Evolutionary conservation across 2,329 filamentous ascomycete genomes (phyloP).

Genomic region (Claviceps sp.): DNA sequence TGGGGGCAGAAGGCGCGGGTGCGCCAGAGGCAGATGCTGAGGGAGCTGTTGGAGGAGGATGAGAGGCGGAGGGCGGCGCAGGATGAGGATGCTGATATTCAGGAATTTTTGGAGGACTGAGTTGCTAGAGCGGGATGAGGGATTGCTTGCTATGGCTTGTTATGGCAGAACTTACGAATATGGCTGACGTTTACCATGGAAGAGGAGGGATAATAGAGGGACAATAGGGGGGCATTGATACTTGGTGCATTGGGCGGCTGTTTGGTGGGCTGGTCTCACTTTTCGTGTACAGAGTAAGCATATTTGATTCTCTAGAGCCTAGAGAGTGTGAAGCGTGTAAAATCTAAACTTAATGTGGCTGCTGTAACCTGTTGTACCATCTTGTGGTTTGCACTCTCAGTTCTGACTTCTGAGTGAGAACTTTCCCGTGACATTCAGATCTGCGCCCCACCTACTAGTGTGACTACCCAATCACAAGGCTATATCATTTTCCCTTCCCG

Average conservation of each 20-base stretch:
- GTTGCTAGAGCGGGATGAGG: too few species aligned
- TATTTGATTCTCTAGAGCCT: neutral
- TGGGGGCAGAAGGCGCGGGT: constrained; percentile 61
- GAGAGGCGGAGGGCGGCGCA: constrained; percentile 45
- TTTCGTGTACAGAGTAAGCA: neutral
- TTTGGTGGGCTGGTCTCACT: neutral
- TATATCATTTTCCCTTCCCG: neutral
- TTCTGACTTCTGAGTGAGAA: too few species aligned
- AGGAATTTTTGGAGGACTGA: constrained; percentile 50
- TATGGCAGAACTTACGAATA: too few species aligned
- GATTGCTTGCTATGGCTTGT: neutral
- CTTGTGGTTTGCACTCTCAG: too few species aligned
- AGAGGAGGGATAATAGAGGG: neutral
- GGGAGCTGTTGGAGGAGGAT: constrained; percentile 52
- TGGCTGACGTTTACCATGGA: neutral
- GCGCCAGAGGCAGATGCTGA: constrained; percentile 54
- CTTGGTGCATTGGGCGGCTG: neutral
- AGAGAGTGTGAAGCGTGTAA: neutral
- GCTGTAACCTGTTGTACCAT: neutral
- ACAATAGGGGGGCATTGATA: neutral
- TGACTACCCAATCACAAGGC: neutral
- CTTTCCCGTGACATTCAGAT: too few species aligned
- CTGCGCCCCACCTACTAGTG: neutral
- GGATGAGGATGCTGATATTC: constrained; percentile 62
- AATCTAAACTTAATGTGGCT: neutral